phyloP scores from a whole-genome alignment of 2,329 filamentous ascomycete genomes.

The Pseudopyrenochaeta lycopersici region DNA sequence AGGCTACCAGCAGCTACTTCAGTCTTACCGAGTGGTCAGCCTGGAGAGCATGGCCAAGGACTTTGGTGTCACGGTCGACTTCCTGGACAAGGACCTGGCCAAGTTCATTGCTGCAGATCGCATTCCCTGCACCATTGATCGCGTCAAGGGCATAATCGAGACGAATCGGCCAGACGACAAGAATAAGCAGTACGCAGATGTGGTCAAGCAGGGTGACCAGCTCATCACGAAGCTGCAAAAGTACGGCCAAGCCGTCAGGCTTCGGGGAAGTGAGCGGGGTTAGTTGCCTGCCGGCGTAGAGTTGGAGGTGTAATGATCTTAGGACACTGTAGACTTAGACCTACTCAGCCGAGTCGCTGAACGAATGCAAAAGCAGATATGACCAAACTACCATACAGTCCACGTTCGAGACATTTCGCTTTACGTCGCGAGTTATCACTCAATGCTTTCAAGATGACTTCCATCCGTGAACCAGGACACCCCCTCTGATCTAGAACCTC shows the following conservation, averaged over 20 bases:
- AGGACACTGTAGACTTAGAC: slow-evolving; percentile 34
- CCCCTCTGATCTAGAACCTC: too few species aligned
- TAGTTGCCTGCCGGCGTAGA: slow-evolving; percentile 48
- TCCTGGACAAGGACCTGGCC: slow-evolving; percentile 92
- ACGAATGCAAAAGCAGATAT: slow-evolving; percentile 15
- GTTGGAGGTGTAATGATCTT: slow-evolving; percentile 28
- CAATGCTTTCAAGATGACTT: too few species aligned
- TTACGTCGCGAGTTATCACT: too few species aligned
- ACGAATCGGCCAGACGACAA: slow-evolving; percentile 98
- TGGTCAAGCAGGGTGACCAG: slow-evolving; percentile 96
- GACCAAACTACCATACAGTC: not conserved
- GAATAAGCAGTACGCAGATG: slow-evolving; percentile 99
- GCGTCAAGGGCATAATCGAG: slow-evolving; percentile 96
- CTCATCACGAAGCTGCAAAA: slow-evolving; percentile 99
- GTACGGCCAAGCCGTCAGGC: slow-evolving; percentile 94
- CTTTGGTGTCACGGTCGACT: slow-evolving; percentile 97
- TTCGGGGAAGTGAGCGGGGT: slow-evolving; percentile 93
- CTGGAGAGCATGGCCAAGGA: slow-evolving; percentile 96
- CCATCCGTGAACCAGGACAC: too few species aligned
- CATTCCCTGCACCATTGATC: slow-evolving; percentile 96
- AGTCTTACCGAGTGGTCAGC: slow-evolving; percentile 97
- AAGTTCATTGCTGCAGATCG: slow-evolving; percentile 96
- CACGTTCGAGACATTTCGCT: too few species aligned
- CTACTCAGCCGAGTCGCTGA: slow-evolving; percentile 22
- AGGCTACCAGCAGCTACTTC: slow-evolving; percentile 94